These are phyloP conservation scores for Phytophthora litchii DNA, from an alignment of 352 stramenopile genomes.

Conservation along the genomic window DNA sequence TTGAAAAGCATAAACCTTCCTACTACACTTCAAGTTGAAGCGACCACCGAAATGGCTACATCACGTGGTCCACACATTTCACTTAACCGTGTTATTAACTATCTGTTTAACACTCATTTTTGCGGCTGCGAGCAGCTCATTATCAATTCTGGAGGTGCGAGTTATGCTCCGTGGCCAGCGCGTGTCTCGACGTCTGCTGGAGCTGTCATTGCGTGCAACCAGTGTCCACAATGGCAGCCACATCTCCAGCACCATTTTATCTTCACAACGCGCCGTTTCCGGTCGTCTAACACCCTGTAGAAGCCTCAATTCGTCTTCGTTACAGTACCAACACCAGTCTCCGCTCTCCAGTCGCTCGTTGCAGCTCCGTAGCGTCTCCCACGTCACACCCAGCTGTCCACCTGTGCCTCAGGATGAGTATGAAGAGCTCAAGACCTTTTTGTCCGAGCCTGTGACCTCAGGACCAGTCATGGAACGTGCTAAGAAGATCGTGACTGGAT, in stretches of 20 bases:
- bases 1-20: not conserved
- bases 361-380: constrained; percentile 27
- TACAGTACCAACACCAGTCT: constrained; percentile 3
- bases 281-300: constrained; percentile 11
- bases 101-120: constrained; percentile 8
- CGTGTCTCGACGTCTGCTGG: constrained; percentile 24
- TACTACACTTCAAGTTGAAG: constrained; percentile 20
- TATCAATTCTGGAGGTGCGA: constrained; percentile 28
- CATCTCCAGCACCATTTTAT: not conserved
- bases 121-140: constrained; percentile 9
- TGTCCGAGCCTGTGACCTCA: constrained; percentile 47
- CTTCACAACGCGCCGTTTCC: constrained; percentile 12
- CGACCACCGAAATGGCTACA: constrained; percentile 24
- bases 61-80: constrained; percentile 16
- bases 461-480: constrained; percentile 39
- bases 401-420: constrained; percentile 54
- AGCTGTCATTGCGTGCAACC: constrained; percentile 18
- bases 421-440: constrained; percentile 66
- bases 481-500: constrained; percentile 47
- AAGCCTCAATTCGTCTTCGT: constrained; percentile 8
- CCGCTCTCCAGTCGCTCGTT: constrained; percentile 1
- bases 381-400: constrained; percentile 9
- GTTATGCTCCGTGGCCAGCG: constrained; percentile 26
- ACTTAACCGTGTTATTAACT: not conserved
- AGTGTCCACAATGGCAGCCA: not conserved